Evolutionary conservation across 2,329 filamentous ascomycete species (phyloP).

Genomic region (Alternaria conjuncta): DNA sequence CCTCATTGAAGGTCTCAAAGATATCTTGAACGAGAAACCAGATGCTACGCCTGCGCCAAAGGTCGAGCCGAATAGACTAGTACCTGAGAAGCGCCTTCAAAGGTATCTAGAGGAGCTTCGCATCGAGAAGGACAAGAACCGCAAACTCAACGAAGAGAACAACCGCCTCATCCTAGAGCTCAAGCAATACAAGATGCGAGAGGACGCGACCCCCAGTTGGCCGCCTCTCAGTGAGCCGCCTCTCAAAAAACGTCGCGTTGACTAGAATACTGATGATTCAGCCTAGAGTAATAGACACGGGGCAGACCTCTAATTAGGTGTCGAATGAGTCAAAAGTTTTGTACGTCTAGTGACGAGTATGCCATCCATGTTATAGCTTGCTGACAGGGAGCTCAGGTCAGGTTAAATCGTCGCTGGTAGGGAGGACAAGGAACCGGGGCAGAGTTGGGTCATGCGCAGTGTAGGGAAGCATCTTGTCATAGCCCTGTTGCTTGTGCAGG

Average conservation of each 20-base stretch:
- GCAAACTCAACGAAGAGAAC: conserved; percentile 30
- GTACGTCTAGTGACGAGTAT: background rate
- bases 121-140: conserved; percentile 17
- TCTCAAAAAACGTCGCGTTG: background rate
- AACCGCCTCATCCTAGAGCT: conserved; percentile 22
- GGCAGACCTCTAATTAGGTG: background rate
- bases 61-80: conserved; percentile 15
- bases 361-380: background rate
- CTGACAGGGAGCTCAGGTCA: background rate
- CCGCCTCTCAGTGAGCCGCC: background rate
- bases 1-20: conserved; percentile 7
- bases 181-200: conserved; percentile 16
- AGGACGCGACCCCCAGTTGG: background rate
- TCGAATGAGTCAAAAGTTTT: background rate
- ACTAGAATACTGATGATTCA: background rate
- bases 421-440: background rate
- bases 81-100: conserved; percentile 19
- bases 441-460: background rate
- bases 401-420: background rate
- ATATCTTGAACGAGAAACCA: conserved; percentile 14
- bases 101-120: conserved; percentile 17
- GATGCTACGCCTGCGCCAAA: conserved; percentile 10
- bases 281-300: background rate
- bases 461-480: background rate
- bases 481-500: background rate